phyloP scores from a whole-genome alignment of 345 rosid species.

The Toxicodendron radicans region DNA sequence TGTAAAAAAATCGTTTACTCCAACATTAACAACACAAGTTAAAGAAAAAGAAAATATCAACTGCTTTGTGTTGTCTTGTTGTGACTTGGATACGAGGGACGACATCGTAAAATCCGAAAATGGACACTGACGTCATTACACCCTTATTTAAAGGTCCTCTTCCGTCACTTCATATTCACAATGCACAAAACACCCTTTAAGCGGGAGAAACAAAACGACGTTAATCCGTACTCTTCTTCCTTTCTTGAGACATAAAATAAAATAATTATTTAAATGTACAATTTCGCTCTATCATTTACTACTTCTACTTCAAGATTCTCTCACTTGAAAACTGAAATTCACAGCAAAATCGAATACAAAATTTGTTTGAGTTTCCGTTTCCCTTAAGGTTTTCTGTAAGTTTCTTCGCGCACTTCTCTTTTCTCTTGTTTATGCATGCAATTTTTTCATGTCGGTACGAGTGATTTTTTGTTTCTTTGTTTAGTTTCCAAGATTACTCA shows the following conservation, averaged over 20 bases:
- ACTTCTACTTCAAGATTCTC: background rate
- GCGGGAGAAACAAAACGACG: slow-evolving; percentile 28
- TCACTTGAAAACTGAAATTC: background rate
- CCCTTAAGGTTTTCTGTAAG: slow-evolving; percentile 15
- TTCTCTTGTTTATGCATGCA: background rate
- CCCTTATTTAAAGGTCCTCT: background rate
- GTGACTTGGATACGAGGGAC: background rate
- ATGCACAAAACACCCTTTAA: background rate
- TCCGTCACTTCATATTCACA: slow-evolving; percentile 8
- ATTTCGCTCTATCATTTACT: slow-evolving; percentile 6
- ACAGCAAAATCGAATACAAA: background rate
- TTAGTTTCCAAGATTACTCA: background rate
- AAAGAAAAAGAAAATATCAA: no score
- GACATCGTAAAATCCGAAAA: background rate
- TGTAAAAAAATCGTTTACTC: no score
- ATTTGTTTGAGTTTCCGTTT: background rate
- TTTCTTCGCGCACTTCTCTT: background rate
- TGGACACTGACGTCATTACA: slow-evolving; percentile 23
- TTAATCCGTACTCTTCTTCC: background rate
- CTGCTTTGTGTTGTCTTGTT: no score
- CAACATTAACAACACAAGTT: no score
- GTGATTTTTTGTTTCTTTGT: background rate
- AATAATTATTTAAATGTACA: background rate
- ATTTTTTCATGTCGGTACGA: background rate
- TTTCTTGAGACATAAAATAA: background rate